Evolutionary conservation across 1,284 basidiomycete species (phyloP), one percentile per base, ranked within the genome.

Genomic region (Coniferiporia weirii): DNA sequence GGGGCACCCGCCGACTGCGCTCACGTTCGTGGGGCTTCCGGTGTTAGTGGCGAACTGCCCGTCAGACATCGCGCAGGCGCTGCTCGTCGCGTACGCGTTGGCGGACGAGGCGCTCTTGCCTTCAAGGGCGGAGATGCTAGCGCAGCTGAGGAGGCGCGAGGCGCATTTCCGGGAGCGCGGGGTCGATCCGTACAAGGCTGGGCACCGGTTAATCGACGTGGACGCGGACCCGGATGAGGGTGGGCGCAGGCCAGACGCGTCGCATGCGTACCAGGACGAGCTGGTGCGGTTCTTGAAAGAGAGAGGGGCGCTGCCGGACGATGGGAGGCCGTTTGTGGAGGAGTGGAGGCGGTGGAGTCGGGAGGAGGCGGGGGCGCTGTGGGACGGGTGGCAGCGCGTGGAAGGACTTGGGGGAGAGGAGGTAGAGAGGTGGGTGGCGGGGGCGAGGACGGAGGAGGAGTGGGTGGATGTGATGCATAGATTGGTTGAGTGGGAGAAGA

Each of bases 21-120:
- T 84, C 19, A 72, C 78, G 10, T 83, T 84, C 68, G 71, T 84
- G 60, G 82, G 82, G 4, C 72, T 84, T 0, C 75, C 75, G 7
- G 65, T 72, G 13, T 66, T 71, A 46, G 77, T 79, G 32, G 70
- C 75, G 9, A 80, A 79, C 65, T 79, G 77, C 56, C 77, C 79
- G 5, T 79, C 77, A 5, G 78, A 81, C 66, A 65, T 72, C 45
- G 81, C 81, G 3, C 81, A 84, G 64, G 74, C 76, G 46, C 67
- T 79, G 9, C 76, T 81, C 60, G 69, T 72, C 20, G 70, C 77
- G 1, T 75, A 80, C 63, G 73, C 72, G 8, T 75, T 84, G 49
- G 70, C 73, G 7, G 72, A 80, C 59, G 67, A 74, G 0, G 67
- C 67, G 12, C 64, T 80, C 2, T 71, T 83, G 7, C 72, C 73